phyloP scores from a whole-genome alignment of 495 filamentous ascomycete species.

The Xylaria palmicola region DNA sequence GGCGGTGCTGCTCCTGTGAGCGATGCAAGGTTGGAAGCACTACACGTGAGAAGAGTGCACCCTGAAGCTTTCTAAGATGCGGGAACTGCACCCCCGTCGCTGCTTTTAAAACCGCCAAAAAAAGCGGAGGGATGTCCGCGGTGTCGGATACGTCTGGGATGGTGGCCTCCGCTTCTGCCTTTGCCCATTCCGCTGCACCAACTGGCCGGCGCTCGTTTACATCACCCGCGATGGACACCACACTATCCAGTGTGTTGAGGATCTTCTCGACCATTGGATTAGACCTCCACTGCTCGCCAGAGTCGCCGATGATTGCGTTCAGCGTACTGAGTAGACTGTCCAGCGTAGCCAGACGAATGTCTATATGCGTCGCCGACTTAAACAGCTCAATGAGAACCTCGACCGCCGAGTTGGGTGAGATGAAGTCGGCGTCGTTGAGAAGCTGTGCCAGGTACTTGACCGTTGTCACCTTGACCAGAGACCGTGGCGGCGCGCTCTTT shows the following conservation, averaged over 20 bases:
- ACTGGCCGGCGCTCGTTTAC: conserved; percentile 29
- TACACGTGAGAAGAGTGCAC: conserved; percentile 18
- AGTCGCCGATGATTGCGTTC: conserved; percentile 6
- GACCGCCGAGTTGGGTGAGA: conserved; percentile 24
- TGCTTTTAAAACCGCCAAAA: not conserved
- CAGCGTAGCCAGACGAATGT: conserved; percentile 29
- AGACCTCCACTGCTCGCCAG: conserved; percentile 16
- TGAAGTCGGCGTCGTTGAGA: conserved; percentile 31
- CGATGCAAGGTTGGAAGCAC: conserved; percentile 18
- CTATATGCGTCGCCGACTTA: conserved; percentile 27
- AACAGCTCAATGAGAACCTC: conserved; percentile 30
- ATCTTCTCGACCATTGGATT: conserved; percentile 22
- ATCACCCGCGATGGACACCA: conserved; percentile 28
- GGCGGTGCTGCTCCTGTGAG: conserved; percentile 17
- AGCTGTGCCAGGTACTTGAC: conserved; percentile 39
- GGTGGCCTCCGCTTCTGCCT: conserved; percentile 11
- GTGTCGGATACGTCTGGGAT: conserved; percentile 19
- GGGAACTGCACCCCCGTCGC: not conserved
- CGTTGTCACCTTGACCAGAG: conserved; percentile 35
- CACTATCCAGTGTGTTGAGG: conserved; percentile 22
- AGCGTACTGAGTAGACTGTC: conserved; percentile 30
- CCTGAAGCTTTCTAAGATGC: conserved; percentile 9
- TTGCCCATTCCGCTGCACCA: conserved; percentile 22
- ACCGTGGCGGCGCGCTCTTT: conserved; percentile 15
- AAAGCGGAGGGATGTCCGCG: conserved; percentile 4